Conservation (phyloP, 208 protist species). For the Trypanosoma avium region DNA sequence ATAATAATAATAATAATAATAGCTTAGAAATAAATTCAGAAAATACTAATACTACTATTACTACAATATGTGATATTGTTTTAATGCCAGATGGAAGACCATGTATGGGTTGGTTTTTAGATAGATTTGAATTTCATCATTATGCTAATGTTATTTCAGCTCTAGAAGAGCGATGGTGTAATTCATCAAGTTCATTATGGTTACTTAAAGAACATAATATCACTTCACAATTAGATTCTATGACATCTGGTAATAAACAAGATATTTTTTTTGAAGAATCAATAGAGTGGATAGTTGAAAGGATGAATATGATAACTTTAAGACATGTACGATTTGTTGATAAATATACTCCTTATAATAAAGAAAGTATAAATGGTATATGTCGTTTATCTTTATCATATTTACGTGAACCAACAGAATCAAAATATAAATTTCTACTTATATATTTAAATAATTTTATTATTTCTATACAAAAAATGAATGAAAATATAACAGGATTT, state of each 20-base stretch:
- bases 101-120: constrained; percentile 44
- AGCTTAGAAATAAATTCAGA: background rate
- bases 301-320: constrained; percentile 1
- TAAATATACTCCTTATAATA: background rate
- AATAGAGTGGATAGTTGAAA: constrained; percentile 4
- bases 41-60: background rate
- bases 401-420: constrained; percentile 3
- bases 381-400: constrained; percentile 21
- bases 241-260: constrained; percentile 10
- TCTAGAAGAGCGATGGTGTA: constrained; percentile 29
- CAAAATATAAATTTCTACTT: constrained; percentile 7
- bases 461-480: background rate
- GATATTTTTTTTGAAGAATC: constrained; percentile 18
- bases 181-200: constrained; percentile 20
- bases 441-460: background rate
- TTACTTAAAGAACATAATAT: constrained; percentile 17
- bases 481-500: background rate
- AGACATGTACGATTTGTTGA: constrained; percentile 11
- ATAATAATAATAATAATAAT: background rate
- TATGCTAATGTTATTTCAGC: constrained; percentile 18
- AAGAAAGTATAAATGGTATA: constrained; percentile 8
- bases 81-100: constrained; percentile 35
- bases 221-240: constrained; percentile 5
- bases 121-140: constrained; percentile 23
- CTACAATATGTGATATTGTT: constrained; percentile 37